Conservation (phyloP, 2,329 filamentous ascomycete genomes). For the Aspergillus melleus region DNA sequence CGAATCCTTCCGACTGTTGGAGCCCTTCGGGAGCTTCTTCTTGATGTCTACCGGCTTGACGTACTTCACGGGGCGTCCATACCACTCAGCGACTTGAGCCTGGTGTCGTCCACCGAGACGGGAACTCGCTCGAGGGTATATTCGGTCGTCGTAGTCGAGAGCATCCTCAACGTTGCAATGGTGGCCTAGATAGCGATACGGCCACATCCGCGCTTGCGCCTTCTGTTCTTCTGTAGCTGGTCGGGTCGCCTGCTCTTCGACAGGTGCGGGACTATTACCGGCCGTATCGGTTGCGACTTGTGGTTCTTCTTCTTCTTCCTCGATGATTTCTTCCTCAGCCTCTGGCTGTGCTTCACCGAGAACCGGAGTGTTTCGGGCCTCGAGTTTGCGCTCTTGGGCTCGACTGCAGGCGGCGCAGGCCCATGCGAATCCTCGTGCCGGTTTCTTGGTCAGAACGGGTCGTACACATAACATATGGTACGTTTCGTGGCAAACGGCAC, state of each 20-base stretch:
- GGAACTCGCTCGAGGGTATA: conserved; percentile 93
- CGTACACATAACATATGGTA: conserved; percentile 99
- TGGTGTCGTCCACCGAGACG: conserved; percentile 89
- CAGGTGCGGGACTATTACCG: conserved; percentile 63
- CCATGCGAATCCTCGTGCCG: conserved; percentile 96
- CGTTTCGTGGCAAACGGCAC: conserved; percentile 88
- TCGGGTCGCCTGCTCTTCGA: conserved; percentile 55
- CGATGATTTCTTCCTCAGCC: conserved; percentile 64
- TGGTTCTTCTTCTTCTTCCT: conserved; percentile 73
- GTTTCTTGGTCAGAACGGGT: conserved; percentile 89
- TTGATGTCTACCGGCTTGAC: conserved; percentile 86
- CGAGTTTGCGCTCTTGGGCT: conserved; percentile 89
- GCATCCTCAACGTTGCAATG: conserved; percentile 96
- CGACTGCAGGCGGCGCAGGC: conserved; percentile 94
- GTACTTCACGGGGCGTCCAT: conserved; percentile 81
- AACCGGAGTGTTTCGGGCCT: conserved; percentile 82
- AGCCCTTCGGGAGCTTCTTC: conserved; percentile 66
- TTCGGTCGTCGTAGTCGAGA: conserved; percentile 93
- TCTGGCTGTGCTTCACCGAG: conserved; percentile 56
- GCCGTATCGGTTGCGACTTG: conserved; percentile 55
- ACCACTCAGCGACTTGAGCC: conserved; percentile 81
- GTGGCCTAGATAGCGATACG: conserved; percentile 90
- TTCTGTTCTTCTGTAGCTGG: conserved; percentile 80
- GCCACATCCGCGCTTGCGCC: conserved; percentile 91
- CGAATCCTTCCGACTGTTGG: conserved; percentile 68